phyloP scores from a whole-genome alignment of 1,139 yeast species.

The Candida tetrigidarum region DNA sequence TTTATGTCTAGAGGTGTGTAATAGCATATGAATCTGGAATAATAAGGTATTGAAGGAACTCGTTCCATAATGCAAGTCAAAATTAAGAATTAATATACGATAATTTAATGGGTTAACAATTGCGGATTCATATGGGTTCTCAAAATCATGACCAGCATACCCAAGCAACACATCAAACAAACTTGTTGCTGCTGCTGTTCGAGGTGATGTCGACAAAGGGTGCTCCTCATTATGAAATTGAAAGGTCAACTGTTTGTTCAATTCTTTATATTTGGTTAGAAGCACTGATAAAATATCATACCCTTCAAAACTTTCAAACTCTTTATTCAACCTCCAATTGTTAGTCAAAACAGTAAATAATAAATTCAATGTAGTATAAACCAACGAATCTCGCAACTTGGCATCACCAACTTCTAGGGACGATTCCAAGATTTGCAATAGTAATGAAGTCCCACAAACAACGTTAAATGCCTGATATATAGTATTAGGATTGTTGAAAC shows the following conservation, averaged over 20 bases:
- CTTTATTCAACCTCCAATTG: constrained; percentile 44
- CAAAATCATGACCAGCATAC: constrained; percentile 30
- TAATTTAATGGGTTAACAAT: constrained; percentile 36
- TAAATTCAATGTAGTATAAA: constrained; percentile 28
- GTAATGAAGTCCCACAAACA: constrained; percentile 41
- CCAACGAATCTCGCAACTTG: constrained; percentile 23
- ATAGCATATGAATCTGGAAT: constrained; percentile 58
- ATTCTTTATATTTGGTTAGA: constrained; percentile 32
- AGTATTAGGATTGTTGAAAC: constrained; percentile 24
- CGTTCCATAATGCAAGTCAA: constrained; percentile 38
- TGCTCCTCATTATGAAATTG: constrained; percentile 14
- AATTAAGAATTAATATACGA: constrained; percentile 34
- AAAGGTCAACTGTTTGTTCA: constrained; percentile 25
- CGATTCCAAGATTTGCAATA: constrained; percentile 36
- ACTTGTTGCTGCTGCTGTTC: no score
- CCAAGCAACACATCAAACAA: constrained; percentile 27
- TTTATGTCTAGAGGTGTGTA: constrained; percentile 52
- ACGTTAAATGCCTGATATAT: constrained; percentile 36
- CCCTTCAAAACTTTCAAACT: constrained; percentile 48
- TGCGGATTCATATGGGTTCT: constrained; percentile 30
- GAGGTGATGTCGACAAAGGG: no score
- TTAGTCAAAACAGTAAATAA: constrained; percentile 33
- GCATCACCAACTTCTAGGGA: constrained; percentile 21
- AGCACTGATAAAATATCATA: constrained; percentile 41
- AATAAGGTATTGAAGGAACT: constrained; percentile 54